Evolutionary conservation across 2,329 filamentous ascomycete genomes (phyloP).

Genomic region (Colletotrichum karsti): DNA sequence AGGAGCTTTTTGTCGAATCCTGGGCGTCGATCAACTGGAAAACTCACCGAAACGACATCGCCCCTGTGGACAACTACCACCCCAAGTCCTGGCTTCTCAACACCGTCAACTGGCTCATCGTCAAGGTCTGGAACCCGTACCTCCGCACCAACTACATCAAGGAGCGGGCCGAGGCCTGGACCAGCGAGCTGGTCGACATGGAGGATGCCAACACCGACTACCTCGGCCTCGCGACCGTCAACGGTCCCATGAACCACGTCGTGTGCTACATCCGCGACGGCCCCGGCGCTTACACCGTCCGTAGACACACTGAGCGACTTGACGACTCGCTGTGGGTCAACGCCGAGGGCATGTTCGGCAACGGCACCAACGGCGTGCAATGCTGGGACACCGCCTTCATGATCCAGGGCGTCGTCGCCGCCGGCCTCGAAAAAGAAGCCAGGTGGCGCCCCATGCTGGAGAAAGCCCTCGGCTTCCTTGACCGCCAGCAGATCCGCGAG

Average conservation of each 20-base stretch:
- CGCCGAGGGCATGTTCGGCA: constrained; percentile 89
- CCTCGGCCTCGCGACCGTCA: constrained; percentile 87
- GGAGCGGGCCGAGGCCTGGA: constrained; percentile 80
- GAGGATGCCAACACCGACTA: constrained; percentile 95
- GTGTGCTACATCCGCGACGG: constrained; percentile 87
- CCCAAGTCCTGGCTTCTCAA: constrained; percentile 89
- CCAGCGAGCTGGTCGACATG: constrained; percentile 83
- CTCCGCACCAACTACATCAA: constrained; percentile 73
- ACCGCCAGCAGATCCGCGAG: constrained; percentile 89
- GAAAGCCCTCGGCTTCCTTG: constrained; percentile 85
- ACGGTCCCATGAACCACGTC: constrained; percentile 88
- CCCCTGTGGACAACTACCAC: constrained; percentile 85
- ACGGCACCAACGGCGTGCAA: constrained; percentile 98
- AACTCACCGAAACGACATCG: constrained; percentile 83
- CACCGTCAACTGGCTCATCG: constrained; percentile 78
- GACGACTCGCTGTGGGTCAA: constrained; percentile 94
- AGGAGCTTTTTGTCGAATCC: constrained; percentile 84
- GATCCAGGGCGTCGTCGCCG: constrained; percentile 83
- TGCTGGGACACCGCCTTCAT: constrained; percentile 95
- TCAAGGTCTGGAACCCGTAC: constrained; percentile 82
- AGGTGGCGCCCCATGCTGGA: constrained; percentile 85
- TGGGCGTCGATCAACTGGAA: constrained; percentile 83
- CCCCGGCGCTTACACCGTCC: constrained; percentile 74
- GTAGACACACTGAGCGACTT: constrained; percentile 80
- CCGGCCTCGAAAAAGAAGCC: constrained; percentile 78